phyloP scores from a whole-genome alignment of 2,329 filamentous ascomycete species.

The Diaporthe vaccinii region DNA sequence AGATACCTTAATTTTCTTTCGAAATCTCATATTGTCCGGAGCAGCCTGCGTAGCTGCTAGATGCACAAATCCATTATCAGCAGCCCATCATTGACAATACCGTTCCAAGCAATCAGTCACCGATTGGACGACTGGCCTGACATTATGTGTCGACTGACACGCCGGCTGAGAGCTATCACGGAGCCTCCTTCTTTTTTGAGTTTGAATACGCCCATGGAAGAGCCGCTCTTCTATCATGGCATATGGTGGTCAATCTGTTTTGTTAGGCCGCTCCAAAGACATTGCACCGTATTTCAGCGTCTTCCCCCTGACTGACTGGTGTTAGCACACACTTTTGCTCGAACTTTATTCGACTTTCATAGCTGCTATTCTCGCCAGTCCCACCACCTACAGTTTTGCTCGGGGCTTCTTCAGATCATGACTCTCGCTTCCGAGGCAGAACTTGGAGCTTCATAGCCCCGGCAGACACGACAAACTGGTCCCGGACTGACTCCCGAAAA shows the following conservation, averaged over 20 bases:
- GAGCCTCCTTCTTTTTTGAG: background rate
- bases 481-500: background rate
- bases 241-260: background rate
- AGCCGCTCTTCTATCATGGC: background rate
- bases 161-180: background rate
- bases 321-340: background rate
- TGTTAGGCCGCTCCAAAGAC: background rate
- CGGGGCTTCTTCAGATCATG: background rate
- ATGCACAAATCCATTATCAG: background rate
- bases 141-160: background rate
- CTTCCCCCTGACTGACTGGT: background rate
- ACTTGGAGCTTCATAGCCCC: slow-evolving; percentile 11
- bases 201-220: background rate
- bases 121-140: background rate
- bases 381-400: background rate
- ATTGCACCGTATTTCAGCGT: too few species aligned
- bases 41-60: background rate
- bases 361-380: background rate
- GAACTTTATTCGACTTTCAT: too few species aligned
- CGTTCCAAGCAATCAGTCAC: background rate
- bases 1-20: background rate
- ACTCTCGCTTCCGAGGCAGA: background rate
- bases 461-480: background rate
- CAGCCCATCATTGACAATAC: background rate
- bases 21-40: background rate